Conservation (phyloP, 2,329 filamentous ascomycete genomes). For the Teratosphaeria epicoccoides region DNA sequence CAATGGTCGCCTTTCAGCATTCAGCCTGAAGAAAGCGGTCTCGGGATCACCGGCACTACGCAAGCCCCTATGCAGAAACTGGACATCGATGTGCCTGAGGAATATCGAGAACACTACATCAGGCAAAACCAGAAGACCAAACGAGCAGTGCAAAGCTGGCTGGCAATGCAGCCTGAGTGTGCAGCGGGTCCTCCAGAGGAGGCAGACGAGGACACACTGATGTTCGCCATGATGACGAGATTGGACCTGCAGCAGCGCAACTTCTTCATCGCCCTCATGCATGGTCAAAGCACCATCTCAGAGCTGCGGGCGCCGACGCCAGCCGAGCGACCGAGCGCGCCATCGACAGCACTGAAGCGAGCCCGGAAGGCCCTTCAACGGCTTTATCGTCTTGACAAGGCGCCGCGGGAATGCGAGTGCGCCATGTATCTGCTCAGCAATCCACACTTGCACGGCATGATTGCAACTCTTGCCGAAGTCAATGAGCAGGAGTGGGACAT, state of each 20-base stretch:
- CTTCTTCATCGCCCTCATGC: conserved; percentile 71
- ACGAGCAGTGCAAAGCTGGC: conserved; percentile 82
- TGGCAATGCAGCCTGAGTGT: conserved; percentile 65
- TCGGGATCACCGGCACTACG: conserved; percentile 45
- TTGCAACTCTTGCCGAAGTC: conserved; percentile 79
- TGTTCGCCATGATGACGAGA: conserved; percentile 87
- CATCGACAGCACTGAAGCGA: conserved; percentile 60
- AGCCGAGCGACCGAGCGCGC: conserved; percentile 21
- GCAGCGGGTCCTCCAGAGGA: conserved; percentile 70
- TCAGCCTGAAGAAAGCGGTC: conserved; percentile 43
- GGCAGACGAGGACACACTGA: conserved; percentile 85
- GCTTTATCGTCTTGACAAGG: conserved; percentile 62
- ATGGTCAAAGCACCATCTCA: conserved; percentile 43
- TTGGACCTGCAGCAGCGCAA: conserved; percentile 65
- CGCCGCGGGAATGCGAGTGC: conserved; percentile 74
- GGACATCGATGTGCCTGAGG: conserved; percentile 87
- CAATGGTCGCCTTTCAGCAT: conserved; percentile 79
- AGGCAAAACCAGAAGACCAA: conserved; percentile 88
- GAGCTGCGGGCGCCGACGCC: conserved; percentile 58
- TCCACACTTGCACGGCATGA: conserved; percentile 68
- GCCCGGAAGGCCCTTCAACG: conserved; percentile 71
- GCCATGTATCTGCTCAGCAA: conserved; percentile 81
- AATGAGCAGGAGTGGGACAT: conserved; percentile 95
- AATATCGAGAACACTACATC: conserved; percentile 85
- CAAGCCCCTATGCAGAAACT: conserved; percentile 62